These are phyloP conservation scores for Zoysia matrella DNA, from an alignment of 202 grass and related monocot species.

Conservation along the genomic window DNA sequence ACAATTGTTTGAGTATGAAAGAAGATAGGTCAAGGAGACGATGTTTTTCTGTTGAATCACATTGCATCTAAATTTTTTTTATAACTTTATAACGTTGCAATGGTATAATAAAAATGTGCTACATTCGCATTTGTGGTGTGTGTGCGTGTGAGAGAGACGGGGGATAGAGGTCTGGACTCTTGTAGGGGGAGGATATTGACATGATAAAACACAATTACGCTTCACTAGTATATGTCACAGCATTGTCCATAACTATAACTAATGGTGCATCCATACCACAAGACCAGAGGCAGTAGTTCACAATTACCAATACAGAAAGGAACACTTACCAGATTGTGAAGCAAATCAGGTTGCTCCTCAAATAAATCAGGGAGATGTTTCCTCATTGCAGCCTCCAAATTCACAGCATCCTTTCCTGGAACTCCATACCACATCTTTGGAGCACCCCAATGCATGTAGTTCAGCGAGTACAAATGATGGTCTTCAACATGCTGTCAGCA, in stretches of 20 bases:
- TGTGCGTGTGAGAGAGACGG: too few relatives aligned
- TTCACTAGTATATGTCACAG: not conserved
- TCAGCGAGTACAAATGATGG: constrained; percentile 93
- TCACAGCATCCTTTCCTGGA: constrained; percentile 76
- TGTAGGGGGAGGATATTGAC: too few relatives aligned
- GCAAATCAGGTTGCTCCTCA: constrained; percentile 93
- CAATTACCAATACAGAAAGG: constrained; percentile 26
- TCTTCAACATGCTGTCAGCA: constrained; percentile 92
- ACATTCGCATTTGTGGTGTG: too few relatives aligned
- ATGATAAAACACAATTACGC: not conserved
- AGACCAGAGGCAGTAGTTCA: constrained; percentile 4
- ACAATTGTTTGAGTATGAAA: too few relatives aligned
- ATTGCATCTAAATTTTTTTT: not conserved
- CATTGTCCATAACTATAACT: not conserved
- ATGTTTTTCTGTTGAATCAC: too few relatives aligned
- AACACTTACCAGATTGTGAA: constrained; percentile 88
- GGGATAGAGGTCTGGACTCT: too few relatives aligned
- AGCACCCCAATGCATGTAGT: constrained; percentile 93
- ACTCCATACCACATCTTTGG: constrained; percentile 96
- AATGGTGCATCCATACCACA: not conserved
- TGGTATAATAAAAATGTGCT: too few relatives aligned
- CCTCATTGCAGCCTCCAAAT: constrained; percentile 88
- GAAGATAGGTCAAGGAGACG: too few relatives aligned
- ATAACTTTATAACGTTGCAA: not conserved
- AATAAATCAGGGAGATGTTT: constrained; percentile 90